Conservation (phyloP, 495 filamentous ascomycete species). For the Trichodelitschia bisporula region DNA sequence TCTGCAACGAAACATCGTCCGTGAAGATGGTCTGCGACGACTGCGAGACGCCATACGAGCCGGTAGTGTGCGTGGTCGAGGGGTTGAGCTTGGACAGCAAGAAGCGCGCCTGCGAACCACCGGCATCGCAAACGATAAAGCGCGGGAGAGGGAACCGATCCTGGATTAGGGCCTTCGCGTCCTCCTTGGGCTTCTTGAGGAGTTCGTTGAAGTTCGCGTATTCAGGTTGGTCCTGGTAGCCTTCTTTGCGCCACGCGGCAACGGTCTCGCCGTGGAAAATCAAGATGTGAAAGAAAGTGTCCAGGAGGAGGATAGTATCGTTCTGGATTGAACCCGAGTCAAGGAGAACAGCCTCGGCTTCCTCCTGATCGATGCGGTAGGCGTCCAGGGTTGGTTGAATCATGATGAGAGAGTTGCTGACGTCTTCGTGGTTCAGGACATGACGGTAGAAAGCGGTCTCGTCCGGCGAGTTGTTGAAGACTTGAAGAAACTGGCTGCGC, state of each 20-base stretch:
- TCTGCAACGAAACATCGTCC: slow-evolving; percentile 93
- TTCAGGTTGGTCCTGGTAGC: slow-evolving; percentile 94
- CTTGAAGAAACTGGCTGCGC: slow-evolving; percentile 90
- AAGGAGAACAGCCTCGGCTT: slow-evolving; percentile 68
- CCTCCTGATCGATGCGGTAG: slow-evolving; percentile 89
- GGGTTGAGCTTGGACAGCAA: slow-evolving; percentile 94
- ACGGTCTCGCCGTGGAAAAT: slow-evolving; percentile 98
- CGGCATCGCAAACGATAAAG: slow-evolving; percentile 97
- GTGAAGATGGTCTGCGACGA: slow-evolving; percentile 98
- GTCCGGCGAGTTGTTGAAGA: slow-evolving; percentile 98
- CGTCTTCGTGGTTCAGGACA: slow-evolving; percentile 91
- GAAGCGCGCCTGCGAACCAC: slow-evolving; percentile 95
- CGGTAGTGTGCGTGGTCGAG: slow-evolving; percentile 89
- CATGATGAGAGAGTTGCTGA: slow-evolving; percentile 92
- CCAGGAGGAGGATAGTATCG: slow-evolving; percentile 78
- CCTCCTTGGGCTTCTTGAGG: slow-evolving; percentile 89
- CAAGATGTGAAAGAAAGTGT: slow-evolving; percentile 98
- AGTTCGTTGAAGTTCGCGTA: slow-evolving; percentile 89
- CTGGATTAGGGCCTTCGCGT: slow-evolving; percentile 85
- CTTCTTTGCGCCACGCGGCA: slow-evolving; percentile 94
- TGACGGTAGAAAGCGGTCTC: slow-evolving; percentile 98
- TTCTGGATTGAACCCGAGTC: slow-evolving; percentile 94
- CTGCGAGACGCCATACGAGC: slow-evolving; percentile 68
- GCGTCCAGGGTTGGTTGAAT: slow-evolving; percentile 96
- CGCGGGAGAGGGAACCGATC: slow-evolving; percentile 94